Conservation (phyloP, 2,329 filamentous ascomycete species). For the Aspergillus puulaauensis region DNA sequence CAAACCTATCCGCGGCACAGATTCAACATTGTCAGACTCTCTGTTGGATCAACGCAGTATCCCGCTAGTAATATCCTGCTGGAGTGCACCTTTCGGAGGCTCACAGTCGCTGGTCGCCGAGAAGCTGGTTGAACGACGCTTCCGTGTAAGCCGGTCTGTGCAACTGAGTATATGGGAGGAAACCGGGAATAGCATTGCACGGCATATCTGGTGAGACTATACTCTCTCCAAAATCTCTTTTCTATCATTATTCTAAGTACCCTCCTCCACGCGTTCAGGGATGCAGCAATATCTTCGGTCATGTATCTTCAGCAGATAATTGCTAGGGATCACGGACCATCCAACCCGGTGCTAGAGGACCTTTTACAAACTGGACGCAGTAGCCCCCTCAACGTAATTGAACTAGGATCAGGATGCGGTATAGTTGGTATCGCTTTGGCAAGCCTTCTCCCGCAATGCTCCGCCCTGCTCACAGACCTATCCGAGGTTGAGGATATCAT, state of each 20-base stretch:
- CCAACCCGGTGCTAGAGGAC: conserved; percentile 32
- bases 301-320: conserved; percentile 51
- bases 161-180: conserved; percentile 63
- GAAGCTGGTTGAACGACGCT: conserved; percentile 57
- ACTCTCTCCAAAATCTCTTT: neutral
- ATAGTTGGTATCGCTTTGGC: conserved; percentile 66
- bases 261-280: conserved; percentile 37
- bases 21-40: conserved; percentile 18
- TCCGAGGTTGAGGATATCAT: conserved; percentile 63
- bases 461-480: conserved; percentile 64
- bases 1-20: neutral
- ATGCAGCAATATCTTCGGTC: conserved; percentile 60
- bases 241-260: conserved; percentile 13
- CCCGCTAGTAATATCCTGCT: conserved; percentile 57
- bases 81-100: conserved; percentile 50
- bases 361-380: conserved; percentile 29
- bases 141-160: conserved; percentile 43
- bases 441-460: conserved; percentile 50
- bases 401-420: conserved; percentile 68
- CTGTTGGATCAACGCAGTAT: conserved; percentile 23
- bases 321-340: conserved; percentile 22
- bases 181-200: conserved; percentile 69
- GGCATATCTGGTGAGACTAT: conserved; percentile 63
- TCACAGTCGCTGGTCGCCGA: conserved; percentile 44
- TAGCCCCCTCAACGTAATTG: conserved; percentile 53